Evolutionary conservation across 108 stramenopile species (phyloP).

Genomic region (Discostella pseudostelligera): DNA sequence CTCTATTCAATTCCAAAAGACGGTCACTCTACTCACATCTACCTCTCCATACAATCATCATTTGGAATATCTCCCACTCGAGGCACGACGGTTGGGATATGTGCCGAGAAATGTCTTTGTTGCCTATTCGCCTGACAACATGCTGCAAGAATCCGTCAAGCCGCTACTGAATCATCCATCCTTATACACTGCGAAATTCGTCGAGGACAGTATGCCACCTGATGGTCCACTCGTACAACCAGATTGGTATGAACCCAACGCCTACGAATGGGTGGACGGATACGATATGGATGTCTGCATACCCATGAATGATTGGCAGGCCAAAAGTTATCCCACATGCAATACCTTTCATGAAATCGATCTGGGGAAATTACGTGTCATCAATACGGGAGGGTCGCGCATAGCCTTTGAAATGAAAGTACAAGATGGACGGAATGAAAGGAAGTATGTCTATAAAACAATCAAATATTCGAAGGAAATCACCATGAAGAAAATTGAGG

Average conservation of each 20-base stretch:
- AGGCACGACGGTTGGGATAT: neutral
- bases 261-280: conserved; percentile 16
- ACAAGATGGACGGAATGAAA: conserved; percentile 1
- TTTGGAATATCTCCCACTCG: neutral
- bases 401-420: conserved; percentile 33
- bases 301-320: conserved; percentile 41
- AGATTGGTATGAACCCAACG: conserved; percentile 34
- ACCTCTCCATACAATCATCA: neutral
- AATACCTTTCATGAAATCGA: conserved; percentile 51
- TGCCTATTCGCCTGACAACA: neutral
- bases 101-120: neutral
- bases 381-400: conserved; percentile 38
- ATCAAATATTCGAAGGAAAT: conserved; percentile 25
- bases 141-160: neutral
- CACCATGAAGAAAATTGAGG: conserved; percentile 6
- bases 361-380: conserved; percentile 17
- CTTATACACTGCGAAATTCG: neutral
- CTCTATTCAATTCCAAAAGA: neutral
- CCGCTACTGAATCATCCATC: no score
- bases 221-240: conserved; percentile 6
- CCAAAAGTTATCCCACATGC: conserved; percentile 34
- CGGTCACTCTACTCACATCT: neutral
- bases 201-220: conserved; percentile 11
- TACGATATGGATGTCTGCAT: conserved; percentile 22
- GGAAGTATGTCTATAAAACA: conserved; percentile 45